phyloP scores from a whole-genome alignment of 192 early-diverging fungal species.

The Chytriomyces sp. region DNA sequence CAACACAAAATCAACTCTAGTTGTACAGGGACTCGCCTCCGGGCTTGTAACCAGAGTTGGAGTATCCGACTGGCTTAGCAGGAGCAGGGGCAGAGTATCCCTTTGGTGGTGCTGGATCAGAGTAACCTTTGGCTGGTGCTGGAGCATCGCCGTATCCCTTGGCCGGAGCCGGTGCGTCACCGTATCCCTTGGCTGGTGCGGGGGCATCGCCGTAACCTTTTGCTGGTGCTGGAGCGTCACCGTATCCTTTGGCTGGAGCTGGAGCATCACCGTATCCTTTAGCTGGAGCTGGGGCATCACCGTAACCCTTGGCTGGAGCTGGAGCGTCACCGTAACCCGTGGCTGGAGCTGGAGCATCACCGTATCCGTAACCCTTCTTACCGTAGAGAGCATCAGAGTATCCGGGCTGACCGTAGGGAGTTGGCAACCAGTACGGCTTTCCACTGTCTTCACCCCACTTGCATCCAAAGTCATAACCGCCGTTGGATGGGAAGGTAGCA shows the following conservation, averaged over 20 bases:
- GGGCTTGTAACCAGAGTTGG: neutral
- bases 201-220: neutral
- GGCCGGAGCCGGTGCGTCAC: neutral
- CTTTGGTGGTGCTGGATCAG: neutral
- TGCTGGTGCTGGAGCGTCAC: neutral
- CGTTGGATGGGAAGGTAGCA: conserved; percentile 14
- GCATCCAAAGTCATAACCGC: conserved; percentile 25
- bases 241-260: neutral
- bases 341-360: neutral
- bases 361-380: neutral
- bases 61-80: no score
- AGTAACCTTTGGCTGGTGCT: neutral
- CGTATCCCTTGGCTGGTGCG: neutral
- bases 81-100: neutral
- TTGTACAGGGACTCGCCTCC: neutral
- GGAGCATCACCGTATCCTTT: neutral
- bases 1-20: neutral
- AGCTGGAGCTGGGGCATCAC: neutral
- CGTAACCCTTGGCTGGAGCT: neutral
- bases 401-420: neutral
- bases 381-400: neutral
- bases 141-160: no score
- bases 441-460: neutral
- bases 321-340: neutral
- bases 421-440: neutral